These are phyloP conservation scores for Kwoniella bestiolae DNA, from an alignment of 768 basidiomycete species.

Conservation along the genomic window DNA sequence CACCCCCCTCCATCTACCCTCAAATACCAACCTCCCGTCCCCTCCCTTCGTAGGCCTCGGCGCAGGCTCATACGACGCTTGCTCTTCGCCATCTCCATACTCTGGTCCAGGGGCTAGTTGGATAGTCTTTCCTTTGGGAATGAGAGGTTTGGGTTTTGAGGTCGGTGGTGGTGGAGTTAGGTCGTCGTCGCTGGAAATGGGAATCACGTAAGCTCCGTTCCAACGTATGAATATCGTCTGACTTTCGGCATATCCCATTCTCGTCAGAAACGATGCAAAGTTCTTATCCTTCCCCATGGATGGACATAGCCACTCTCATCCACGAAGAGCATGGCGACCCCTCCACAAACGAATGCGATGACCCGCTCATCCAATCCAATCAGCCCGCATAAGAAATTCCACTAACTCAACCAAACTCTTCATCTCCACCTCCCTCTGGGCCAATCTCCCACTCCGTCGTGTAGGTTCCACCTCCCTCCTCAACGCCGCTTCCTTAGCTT, in stretches of 20 bases:
- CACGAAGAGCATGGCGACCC: no score
- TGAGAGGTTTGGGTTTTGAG: neutral
- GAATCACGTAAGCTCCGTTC: slow-evolving; percentile 3
- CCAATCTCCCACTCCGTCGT: slow-evolving; percentile 31
- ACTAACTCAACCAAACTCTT: slow-evolving; percentile 8
- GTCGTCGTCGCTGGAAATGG: slow-evolving; percentile 4
- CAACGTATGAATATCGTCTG: no score
- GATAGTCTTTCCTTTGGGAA: slow-evolving; percentile 23
- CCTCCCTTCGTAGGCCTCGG: slow-evolving; percentile 31
- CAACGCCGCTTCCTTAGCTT: slow-evolving; percentile 13
- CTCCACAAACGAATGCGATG: no score
- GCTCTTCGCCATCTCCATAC: slow-evolving; percentile 17
- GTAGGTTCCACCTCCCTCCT: slow-evolving; percentile 20
- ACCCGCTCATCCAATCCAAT: no score
- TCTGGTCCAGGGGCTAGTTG: slow-evolving; percentile 33
- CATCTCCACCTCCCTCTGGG: slow-evolving; percentile 17
- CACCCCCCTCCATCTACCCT: slow-evolving; percentile 47
- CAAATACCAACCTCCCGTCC: slow-evolving; percentile 50
- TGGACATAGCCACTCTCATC: no score
- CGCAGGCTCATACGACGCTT: slow-evolving; percentile 10
- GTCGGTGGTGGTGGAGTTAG: slow-evolving; percentile 2
- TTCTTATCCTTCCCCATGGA: no score
- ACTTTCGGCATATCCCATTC: no score
- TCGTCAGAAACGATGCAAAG: no score
- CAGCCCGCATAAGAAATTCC: neutral